phyloP scores from a whole-genome alignment of 2,329 filamentous ascomycete species.

The Sordariomycetes sp. region DNA sequence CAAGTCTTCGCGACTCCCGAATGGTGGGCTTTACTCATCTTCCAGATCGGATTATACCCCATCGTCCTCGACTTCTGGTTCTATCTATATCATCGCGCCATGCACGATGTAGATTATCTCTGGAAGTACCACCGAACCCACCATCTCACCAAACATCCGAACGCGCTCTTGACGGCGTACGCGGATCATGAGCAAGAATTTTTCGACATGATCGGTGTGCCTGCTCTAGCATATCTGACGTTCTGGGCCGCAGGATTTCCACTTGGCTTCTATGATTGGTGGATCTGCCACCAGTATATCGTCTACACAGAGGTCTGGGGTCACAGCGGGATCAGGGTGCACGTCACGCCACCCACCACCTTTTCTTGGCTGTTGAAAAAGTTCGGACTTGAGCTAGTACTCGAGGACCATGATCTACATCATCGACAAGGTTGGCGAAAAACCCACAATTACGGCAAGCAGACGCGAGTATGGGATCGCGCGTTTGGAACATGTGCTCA shows the following conservation, averaged over 20 bases:
- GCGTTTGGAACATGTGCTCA: conserved; percentile 23
- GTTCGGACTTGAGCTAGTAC: conserved; percentile 23
- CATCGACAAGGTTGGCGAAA: conserved; percentile 26
- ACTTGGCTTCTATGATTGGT: conserved; percentile 37
- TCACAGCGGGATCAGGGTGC: conserved; percentile 27
- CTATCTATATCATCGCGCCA: conserved; percentile 29
- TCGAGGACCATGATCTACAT: conserved; percentile 33
- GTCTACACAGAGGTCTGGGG: conserved; percentile 27
- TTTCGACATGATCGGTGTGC: conserved; percentile 30
- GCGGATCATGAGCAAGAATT: conserved; percentile 31
- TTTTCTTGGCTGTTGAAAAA: conserved; percentile 22
- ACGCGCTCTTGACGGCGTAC: conserved; percentile 26
- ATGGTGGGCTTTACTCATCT: conserved; percentile 15
- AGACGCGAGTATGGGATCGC: conserved; percentile 24
- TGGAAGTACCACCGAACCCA: conserved; percentile 32
- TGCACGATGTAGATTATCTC: conserved; percentile 26
- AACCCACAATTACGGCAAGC: conserved; percentile 27
- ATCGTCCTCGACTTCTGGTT: conserved; percentile 32
- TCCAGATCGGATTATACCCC: conserved; percentile 21
- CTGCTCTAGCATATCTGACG: conserved; percentile 25
- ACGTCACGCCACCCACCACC: conserved; percentile 20
- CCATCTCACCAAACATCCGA: conserved; percentile 34
- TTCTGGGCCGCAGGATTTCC: conserved; percentile 24
- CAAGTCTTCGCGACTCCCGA: conserved; percentile 5
- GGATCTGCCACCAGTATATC: conserved; percentile 33